Base-by-base conservation (phyloP, 495 filamentous ascomycete genomes). In the Aspergillus haitiensis region DNA sequence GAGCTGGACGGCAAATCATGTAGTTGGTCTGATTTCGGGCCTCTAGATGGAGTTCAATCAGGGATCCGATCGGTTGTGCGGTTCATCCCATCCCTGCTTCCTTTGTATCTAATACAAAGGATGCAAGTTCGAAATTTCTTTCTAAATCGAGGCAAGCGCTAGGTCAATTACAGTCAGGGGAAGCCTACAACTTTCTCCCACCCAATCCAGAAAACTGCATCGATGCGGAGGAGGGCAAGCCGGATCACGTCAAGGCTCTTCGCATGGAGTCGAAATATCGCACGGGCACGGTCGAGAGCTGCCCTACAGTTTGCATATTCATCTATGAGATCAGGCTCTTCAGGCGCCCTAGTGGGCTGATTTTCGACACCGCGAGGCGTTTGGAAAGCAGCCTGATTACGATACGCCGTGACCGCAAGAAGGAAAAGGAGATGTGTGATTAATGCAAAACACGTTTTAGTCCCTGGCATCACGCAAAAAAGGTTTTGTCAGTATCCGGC, bases 131-230 rank as follows among this genome's bases (percentile, higher is more conserved):
- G 21, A 27, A 27, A 27, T 27, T 27, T 27, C 21, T 27, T 27
- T 27, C 21, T 27, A 27, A 27, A 27, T 27, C 21, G 21, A 27
- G 21, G 21, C 21, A 27, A 27, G 21, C 21, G 21, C 21, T 1
- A 27, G 1, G 21, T 27, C 21, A 27, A 27, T 27, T 27, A 27
- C 21, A 3, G 21, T 27, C 21, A 27, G 21, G 21, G 21, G 21
- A 57, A 57, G 5, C 55, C 55, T 13, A 57, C 11, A 4, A 57
- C 44, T 18, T 37, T 49, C 32, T 57, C 55, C 55, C 55, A 57
- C 5, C 55, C 55, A 9, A 57, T 49, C 55, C 55, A 57, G 18
- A 57, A 57, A 5, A 57, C 55, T 2, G 55, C 55, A 37, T 57
- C 55, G 12, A 57, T 57, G 0, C 55, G 55, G 5, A 57, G 8